Percentiles rank a stretch among this genome's conserved stretches.
phyloP scores from a whole-genome alignment of 192 early-diverging fungal genomes.

The Spinellus fusiger region DNA sequence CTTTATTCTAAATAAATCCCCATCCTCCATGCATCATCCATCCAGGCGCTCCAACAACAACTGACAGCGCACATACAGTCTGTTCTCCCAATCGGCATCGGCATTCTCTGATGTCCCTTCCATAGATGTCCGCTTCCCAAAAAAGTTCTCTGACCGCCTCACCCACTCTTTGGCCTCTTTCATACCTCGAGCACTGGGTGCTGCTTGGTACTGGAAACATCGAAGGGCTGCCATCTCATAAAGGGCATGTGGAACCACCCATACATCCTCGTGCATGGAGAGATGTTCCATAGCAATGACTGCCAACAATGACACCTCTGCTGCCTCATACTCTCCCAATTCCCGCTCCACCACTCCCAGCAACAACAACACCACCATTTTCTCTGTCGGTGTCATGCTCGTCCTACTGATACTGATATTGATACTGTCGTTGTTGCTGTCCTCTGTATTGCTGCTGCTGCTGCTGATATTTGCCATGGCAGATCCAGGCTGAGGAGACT shows the following conservation, averaged over 20 bases:
- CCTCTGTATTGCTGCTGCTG: too few species aligned
- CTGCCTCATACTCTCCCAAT: slow-evolving; percentile 5
- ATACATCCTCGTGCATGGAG: slow-evolving; percentile 9
- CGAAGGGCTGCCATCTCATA: slow-evolving; percentile 23
- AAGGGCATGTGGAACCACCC: slow-evolving; percentile 17
- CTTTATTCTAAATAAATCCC: background rate
- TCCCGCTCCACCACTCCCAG: slow-evolving; percentile 24
- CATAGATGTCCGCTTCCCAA: background rate
- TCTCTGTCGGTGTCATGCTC: background rate
- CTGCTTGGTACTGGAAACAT: slow-evolving; percentile 1
- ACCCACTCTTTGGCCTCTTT: slow-evolving; percentile 20
- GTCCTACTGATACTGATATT: background rate
- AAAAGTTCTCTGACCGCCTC: slow-evolving; percentile 8
- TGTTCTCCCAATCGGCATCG: slow-evolving; percentile 22
- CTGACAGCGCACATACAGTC: slow-evolving; percentile 28
- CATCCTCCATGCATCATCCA: background rate
- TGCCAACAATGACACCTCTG: slow-evolving; percentile 10
- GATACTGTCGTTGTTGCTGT: too few species aligned
- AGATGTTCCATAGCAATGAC: slow-evolving; percentile 5
- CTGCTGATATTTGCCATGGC: background rate
- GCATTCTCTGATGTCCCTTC: background rate
- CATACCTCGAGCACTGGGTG: background rate
- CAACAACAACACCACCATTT: slow-evolving; percentile 10
- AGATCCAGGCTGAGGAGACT: background rate
- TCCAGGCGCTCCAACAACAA: slow-evolving; percentile 23